Evolutionary conservation across 495 filamentous ascomycete species (phyloP).

Genomic region (Lasiosphaeris hirsuta): DNA sequence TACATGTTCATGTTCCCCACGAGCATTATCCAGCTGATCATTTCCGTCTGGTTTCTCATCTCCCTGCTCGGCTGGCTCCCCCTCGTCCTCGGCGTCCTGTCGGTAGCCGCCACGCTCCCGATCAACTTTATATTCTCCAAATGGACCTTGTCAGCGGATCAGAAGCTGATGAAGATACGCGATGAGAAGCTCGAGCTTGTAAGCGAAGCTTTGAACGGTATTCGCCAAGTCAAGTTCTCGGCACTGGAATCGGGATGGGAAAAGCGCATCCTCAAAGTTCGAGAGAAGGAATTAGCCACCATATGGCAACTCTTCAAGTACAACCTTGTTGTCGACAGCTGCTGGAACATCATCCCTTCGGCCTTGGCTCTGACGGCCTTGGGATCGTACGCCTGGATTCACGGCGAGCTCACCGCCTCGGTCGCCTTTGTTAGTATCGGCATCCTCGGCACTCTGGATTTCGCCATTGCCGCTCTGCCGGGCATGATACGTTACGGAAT

Average conservation of each 20-base stretch:
- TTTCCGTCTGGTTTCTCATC: slow-evolving; percentile 59
- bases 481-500: slow-evolving; percentile 60
- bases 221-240: slow-evolving; percentile 80
- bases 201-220: slow-evolving; percentile 71
- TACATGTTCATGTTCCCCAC: slow-evolving; percentile 59
- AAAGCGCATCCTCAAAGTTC: slow-evolving; percentile 55
- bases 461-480: slow-evolving; percentile 62
- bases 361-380: slow-evolving; percentile 64
- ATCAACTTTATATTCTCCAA: slow-evolving; percentile 65
- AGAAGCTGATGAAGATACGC: slow-evolving; percentile 66
- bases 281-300: slow-evolving; percentile 58
- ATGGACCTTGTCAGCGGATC: slow-evolving; percentile 57
- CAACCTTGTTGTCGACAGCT: slow-evolving; percentile 51
- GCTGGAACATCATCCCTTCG: slow-evolving; percentile 73
- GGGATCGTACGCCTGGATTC: slow-evolving; percentile 57
- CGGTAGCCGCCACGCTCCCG: slow-evolving; percentile 56
- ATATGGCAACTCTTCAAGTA: slow-evolving; percentile 59
- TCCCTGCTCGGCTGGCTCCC: slow-evolving; percentile 66
- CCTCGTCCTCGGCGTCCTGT: slow-evolving; percentile 59
- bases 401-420: slow-evolving; percentile 61
- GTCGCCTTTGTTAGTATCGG: slow-evolving; percentile 73
- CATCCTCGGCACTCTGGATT: slow-evolving; percentile 66
- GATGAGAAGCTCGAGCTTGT: slow-evolving; percentile 71
- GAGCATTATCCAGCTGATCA: slow-evolving; percentile 50
- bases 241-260: slow-evolving; percentile 72